Evolutionary conservation across 2,329 filamentous ascomycete species (phyloP).

Genomic region (Orbilia javanica): DNA sequence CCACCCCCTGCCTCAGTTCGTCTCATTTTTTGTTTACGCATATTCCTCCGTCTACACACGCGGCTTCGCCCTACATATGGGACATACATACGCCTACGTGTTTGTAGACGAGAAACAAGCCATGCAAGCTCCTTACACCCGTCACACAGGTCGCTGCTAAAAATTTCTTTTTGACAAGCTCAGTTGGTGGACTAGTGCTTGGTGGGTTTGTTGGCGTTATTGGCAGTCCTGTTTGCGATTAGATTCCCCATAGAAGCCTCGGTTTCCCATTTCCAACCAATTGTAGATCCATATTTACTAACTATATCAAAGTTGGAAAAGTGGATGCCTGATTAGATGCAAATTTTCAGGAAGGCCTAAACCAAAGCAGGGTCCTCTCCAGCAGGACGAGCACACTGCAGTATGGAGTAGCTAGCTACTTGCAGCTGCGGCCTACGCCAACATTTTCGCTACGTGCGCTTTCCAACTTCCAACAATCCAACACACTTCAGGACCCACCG

Average conservation of each 20-base stretch:
- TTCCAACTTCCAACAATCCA: slow-evolving; percentile 54
- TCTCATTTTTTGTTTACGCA: slow-evolving; percentile 28
- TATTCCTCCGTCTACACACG: slow-evolving; percentile 13
- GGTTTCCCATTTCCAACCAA: slow-evolving; percentile 50
- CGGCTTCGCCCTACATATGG: slow-evolving; percentile 2
- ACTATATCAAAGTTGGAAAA: slow-evolving; percentile 28
- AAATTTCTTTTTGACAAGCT: neutral
- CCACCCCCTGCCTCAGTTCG: slow-evolving; percentile 51
- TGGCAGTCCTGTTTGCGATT: slow-evolving; percentile 7
- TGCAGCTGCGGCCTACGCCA: slow-evolving; percentile 5
- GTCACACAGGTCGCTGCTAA: slow-evolving; percentile 42
- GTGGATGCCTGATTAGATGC: slow-evolving; percentile 30
- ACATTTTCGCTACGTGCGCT: no score
- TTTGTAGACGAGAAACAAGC: slow-evolving; percentile 6
- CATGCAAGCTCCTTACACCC: slow-evolving; percentile 26
- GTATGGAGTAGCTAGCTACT: no score
- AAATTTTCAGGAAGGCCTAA: slow-evolving; percentile 1
- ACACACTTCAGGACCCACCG: slow-evolving; percentile 37
- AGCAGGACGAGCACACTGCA: no score
- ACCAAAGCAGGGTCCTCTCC: slow-evolving; percentile 3
- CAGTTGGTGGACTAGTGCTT: no score
- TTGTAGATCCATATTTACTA: slow-evolving; percentile 9
- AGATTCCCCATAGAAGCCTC: slow-evolving; percentile 14
- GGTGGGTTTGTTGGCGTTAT: slow-evolving; percentile 7
- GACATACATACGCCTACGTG: neutral